These are phyloP conservation scores for Suhomyces xylopsoci DNA, from an alignment of 805 yeast genomes.

Conservation along the genomic window DNA sequence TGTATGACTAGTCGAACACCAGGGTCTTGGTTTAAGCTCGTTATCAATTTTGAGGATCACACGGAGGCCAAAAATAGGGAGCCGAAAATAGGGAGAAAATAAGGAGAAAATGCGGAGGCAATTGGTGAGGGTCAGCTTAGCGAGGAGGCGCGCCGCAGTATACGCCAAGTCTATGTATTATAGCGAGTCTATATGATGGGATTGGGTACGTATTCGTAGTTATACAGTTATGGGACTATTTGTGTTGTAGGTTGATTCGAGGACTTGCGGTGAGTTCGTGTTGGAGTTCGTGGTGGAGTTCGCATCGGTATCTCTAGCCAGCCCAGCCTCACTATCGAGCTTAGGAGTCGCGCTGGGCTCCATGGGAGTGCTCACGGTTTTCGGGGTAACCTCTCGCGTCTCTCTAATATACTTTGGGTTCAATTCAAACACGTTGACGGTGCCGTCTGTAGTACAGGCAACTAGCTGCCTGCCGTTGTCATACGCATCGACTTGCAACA, in stretches of 20 bases:
- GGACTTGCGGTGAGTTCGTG: background rate
- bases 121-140: background rate
- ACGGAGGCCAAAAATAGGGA: background rate
- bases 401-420: constrained; percentile 9
- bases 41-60: background rate
- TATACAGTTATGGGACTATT: background rate
- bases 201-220: background rate
- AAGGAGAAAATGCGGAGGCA: background rate
- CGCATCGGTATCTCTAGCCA: background rate
- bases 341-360: background rate
- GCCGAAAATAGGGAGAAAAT: background rate
- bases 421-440: constrained; percentile 19
- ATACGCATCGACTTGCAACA: constrained; percentile 41
- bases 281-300: background rate
- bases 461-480: constrained; percentile 37
- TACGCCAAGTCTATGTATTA: too few species aligned
- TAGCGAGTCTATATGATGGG: background rate
- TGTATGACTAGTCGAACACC: background rate
- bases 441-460: constrained; percentile 24
- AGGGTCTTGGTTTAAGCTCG: background rate
- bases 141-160: background rate
- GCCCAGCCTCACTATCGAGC: background rate
- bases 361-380: background rate
- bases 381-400: background rate
- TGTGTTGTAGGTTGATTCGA: background rate